Conservation (phyloP, 2,329 filamentous ascomycete species). For the Parafenestella ontariensis region DNA sequence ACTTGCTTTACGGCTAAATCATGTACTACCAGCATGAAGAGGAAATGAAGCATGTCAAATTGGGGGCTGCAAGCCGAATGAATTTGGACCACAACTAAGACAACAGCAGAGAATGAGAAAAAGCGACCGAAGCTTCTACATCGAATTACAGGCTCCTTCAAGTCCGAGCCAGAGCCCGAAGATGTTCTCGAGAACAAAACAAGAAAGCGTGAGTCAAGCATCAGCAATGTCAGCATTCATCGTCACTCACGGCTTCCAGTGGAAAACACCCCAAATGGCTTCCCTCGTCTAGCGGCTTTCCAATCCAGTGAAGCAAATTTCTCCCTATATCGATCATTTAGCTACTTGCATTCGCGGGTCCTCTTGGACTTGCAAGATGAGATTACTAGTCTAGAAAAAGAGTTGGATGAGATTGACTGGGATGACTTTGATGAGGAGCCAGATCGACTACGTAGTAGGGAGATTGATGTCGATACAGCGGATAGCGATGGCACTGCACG, state of each 20-base stretch:
- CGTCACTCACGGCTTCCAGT: constrained; percentile 30
- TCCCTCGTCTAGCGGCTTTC: constrained; percentile 49
- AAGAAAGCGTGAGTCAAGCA: constrained; percentile 35
- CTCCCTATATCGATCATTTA: constrained; percentile 50
- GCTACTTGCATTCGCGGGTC: constrained; percentile 49
- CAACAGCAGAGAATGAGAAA: constrained; percentile 26
- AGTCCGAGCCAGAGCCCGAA: constrained; percentile 35
- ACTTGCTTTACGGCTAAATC: not conserved
- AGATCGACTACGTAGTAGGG: constrained; percentile 32
- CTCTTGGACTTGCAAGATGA: constrained; percentile 50
- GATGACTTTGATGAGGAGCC: constrained; percentile 35
- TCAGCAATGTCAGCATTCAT: not conserved
- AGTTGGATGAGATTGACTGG: constrained; percentile 47
- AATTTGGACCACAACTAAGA: constrained; percentile 16
- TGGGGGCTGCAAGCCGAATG: not conserved
- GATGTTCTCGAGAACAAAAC: constrained; percentile 43
- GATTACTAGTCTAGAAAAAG: constrained; percentile 45
- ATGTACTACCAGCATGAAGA: not conserved
- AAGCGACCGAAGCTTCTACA: constrained; percentile 33
- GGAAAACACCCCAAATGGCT: constrained; percentile 49
- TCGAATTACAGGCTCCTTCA: constrained; percentile 40
- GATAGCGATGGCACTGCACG: constrained; percentile 19
- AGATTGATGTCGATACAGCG: constrained; percentile 31
- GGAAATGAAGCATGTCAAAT: not conserved
- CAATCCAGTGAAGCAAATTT: constrained; percentile 51